A percentile compares a stretch with the other conserved stretches of the same genome.
phyloP scores from a whole-genome alignment of 2,329 filamentous ascomycete species.

The Geoglossum cookeanum region DNA sequence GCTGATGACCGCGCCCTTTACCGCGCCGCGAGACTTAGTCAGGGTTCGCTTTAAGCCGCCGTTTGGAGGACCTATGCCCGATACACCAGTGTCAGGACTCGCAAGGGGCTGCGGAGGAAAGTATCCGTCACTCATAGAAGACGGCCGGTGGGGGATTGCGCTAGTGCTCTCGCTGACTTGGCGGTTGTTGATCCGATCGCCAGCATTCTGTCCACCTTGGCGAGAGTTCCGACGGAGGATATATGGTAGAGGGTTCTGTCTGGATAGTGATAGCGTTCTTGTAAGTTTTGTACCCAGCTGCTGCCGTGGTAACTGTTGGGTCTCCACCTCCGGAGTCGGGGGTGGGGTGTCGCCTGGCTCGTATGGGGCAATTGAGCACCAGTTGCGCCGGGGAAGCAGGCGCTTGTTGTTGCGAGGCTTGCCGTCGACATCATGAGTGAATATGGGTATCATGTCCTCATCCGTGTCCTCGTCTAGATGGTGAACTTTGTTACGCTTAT shows the following conservation, averaged over 20 bases:
- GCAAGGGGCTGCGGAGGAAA: conserved; percentile 5
- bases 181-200: neutral
- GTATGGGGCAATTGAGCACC: conserved; percentile 83
- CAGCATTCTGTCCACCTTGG: neutral
- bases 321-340: conserved; percentile 33
- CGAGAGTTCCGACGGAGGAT: conserved; percentile 4
- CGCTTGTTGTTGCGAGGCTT: conserved; percentile 81
- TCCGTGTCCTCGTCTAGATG: conserved; percentile 55
- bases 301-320: neutral
- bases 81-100: neutral
- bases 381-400: conserved; percentile 77
- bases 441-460: conserved; percentile 90
- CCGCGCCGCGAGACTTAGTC: neutral
- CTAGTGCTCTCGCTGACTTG: neutral
- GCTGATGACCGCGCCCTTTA: conserved; percentile 41
- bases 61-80: neutral
- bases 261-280: conserved; percentile 3
- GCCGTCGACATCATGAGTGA: conserved; percentile 72
- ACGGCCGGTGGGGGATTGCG: conserved; percentile 8
- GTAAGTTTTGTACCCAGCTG: neutral
- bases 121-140: conserved; percentile 8
- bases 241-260: neutral
- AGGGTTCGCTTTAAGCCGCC: neutral
- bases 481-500: conserved; percentile 69
- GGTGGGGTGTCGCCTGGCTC: conserved; percentile 58